Evolutionary conservation across 1,284 basidiomycete genomes (phyloP).

Genomic region (Mycosarcoma maydis): DNA sequence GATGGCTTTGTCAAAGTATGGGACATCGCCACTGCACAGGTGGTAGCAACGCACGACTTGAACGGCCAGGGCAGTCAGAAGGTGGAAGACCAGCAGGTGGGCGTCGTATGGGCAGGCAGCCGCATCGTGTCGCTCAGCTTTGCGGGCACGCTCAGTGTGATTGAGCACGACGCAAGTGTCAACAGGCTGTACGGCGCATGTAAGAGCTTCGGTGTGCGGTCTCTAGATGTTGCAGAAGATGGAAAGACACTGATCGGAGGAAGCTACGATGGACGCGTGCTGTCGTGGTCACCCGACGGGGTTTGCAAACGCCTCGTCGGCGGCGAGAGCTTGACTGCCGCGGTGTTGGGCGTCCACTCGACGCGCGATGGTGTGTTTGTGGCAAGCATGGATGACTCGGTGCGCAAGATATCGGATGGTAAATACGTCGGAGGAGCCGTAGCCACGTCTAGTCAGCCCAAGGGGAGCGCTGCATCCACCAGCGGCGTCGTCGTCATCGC

Average conservation of each 20-base stretch:
- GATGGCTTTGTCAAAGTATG: slow-evolving; percentile 76
- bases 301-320: slow-evolving; percentile 69
- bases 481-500: slow-evolving; percentile 74
- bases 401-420: slow-evolving; percentile 31
- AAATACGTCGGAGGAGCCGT: slow-evolving; percentile 34
- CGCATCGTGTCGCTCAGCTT: slow-evolving; percentile 83
- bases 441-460: slow-evolving; percentile 76
- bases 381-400: slow-evolving; percentile 54
- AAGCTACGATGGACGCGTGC: slow-evolving; percentile 82
- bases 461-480: slow-evolving; percentile 57
- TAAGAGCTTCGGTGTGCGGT: slow-evolving; percentile 43
- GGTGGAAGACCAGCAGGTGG: slow-evolving; percentile 78
- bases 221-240: slow-evolving; percentile 30
- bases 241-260: slow-evolving; percentile 38
- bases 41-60: slow-evolving; percentile 48
- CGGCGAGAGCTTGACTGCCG: slow-evolving; percentile 76
- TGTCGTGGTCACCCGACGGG: slow-evolving; percentile 72
- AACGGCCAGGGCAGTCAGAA: slow-evolving; percentile 44
- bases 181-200: slow-evolving; percentile 42
- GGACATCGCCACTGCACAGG: slow-evolving; percentile 36
- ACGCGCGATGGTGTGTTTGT: slow-evolving; percentile 27
- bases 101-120: slow-evolving; percentile 78
- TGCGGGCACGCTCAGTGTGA: slow-evolving; percentile 81
- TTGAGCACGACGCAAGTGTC: slow-evolving; percentile 40
- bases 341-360: slow-evolving; percentile 74